Base-by-base conservation (phyloP, 2,329 filamentous ascomycete species). In the Boeremia exigua region DNA sequence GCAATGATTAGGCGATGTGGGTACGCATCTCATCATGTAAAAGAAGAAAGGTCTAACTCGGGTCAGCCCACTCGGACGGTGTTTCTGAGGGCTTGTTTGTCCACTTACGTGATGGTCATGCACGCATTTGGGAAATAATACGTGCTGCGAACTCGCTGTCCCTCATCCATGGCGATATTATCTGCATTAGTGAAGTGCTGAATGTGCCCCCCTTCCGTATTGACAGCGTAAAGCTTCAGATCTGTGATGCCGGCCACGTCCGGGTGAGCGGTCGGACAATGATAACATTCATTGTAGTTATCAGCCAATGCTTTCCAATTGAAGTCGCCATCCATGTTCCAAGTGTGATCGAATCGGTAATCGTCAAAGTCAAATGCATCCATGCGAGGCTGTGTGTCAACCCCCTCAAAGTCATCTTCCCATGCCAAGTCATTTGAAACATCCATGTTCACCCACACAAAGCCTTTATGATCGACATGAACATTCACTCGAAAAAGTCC, bases 211-310 rank as follows among this genome's bases (percentile, higher is more conserved):
- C 59, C 61, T 8, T 58, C 59, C 6, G 63, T 56, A 11, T 66
- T 62, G 50, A 59, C 61, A 27, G 57, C 55, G 71, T 86, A 86
- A 0, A 79, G 79, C 51, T 79, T 77, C 25, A 86, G 78, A 55
- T 86, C 81, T 25, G 84, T 78, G 27, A 86, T 78, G 28, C 77
- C 76, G 1, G 82, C 78, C 25, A 86, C 83, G 48, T 84, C 82
- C 2, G 85, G 83, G 60, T 86, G 84, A 1, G 82, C 80, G 0
- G 81, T 82, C 19, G 80, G 79, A 74, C 84, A 86, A 74, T 86
- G 84, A 61, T 87, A 87, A 65, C 84, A 87, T 68, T 85, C 84
- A 69, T 87, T 87, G 76, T 86, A 87, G 74, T 87, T 86, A 66
- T 87, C 84, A 10, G 59, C 48, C 2, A 66, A 49, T 23, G 63